Evolutionary conservation across 2,329 filamentous ascomycete genomes (phyloP), one percentile per base, ranked within the genome.

Genomic region (Lithohypha guttulata): DNA sequence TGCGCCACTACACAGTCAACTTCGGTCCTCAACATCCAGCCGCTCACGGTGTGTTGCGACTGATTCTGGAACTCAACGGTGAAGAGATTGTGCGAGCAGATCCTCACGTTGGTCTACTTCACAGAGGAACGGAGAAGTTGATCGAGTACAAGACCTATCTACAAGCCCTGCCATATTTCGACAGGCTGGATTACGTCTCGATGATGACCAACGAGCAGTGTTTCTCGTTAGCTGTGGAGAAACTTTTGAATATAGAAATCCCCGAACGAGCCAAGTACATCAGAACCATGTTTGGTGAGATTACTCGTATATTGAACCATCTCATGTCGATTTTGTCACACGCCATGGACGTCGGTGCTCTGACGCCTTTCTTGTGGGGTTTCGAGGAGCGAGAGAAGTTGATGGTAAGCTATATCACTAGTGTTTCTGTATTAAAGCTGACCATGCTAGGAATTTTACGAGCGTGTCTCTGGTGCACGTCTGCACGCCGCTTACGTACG

Each of bases 171-270:
- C 91, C 91, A 41, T 98, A 98, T 71, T 98, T 98, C 61, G 91
- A 98, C 68, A 85, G 91, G 54, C 73, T 98, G 62, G 91, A 98
- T 66, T 98, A 98, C 64, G 87, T 95, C 53, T 95, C 86, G 56
- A 98, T 98, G 93, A 98, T 98, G 91, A 98, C 91, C 57, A 98
- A 98, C 65, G 91, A 98, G 73, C 91, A 98, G 68, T 94, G 86
- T 59, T 98, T 85, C 65, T 78, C 86, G 25, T 74, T 98, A 51
- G 91, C 86, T 14, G 89, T 96, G 41, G 91, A 98, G 75, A 98
- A 98, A 73, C 74, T 98, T 45, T 71, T 98, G 55, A 98, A 98
- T 64, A 72, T 98, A 50, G 93, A 98, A 61, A 84, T 98, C 48
- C 91, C 91, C 17, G 82, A 91, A 50, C 75, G 91, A 57, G 91